Evolutionary conservation across 139 green algal genomes (phyloP).

Genomic region (Chlamydomonas applanata): DNA sequence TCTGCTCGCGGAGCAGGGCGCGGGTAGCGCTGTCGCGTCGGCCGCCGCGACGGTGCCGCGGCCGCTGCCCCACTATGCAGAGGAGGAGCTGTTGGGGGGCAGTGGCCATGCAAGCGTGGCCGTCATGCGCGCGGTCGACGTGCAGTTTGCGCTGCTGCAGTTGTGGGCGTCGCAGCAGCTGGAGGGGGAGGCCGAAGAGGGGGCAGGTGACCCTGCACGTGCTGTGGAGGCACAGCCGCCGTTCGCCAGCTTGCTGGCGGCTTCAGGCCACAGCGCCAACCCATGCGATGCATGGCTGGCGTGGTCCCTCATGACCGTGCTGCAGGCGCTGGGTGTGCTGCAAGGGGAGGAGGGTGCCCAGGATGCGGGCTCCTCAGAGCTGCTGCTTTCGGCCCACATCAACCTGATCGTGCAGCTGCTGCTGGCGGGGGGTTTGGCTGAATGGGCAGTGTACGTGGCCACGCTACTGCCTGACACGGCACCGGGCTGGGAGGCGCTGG

Average conservation of each 20-base stretch:
- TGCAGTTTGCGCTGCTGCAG: constrained; percentile 68
- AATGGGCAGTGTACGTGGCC: constrained; percentile 80
- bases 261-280: constrained; percentile 56
- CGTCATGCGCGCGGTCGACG: constrained; percentile 37
- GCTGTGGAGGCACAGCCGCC: background rate
- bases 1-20: background rate
- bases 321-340: constrained; percentile 51
- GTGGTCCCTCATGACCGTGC: constrained; percentile 62
- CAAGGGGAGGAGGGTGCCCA: background rate
- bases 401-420: constrained; percentile 64
- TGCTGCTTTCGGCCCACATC: constrained; percentile 18
- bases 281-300: constrained; percentile 59
- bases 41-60: background rate
- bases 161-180: constrained; percentile 42
- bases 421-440: constrained; percentile 38
- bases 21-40: background rate
- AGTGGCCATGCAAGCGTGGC: background rate
- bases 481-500: constrained; percentile 4
- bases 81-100: background rate
- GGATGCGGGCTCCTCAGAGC: background rate
- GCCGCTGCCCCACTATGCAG: constrained; percentile 9
- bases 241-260: constrained; percentile 36
- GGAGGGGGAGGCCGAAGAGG: constrained; percentile 9
- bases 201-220: background rate
- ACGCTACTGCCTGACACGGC: constrained; percentile 55